A percentile compares a stretch with the other conserved stretches of the same genome.
phyloP scores from a whole-genome alignment of 2,329 filamentous ascomycete species.

The Alternaria ethzedia region DNA sequence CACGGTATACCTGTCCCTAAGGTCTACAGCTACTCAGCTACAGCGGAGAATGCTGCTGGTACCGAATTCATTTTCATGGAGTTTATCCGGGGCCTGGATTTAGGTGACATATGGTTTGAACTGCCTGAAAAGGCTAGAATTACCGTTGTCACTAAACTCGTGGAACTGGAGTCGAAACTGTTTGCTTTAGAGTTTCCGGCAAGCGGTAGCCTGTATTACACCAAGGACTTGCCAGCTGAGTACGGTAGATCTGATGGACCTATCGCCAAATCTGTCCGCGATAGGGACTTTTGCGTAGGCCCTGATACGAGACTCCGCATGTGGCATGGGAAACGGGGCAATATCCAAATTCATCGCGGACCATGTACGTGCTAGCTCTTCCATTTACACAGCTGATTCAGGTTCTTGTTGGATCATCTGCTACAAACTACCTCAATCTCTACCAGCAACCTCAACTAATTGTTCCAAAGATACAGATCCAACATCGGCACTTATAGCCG shows the following conservation, averaged over 20 bases:
- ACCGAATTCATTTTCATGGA: slow-evolving; percentile 52
- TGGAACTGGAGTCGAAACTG: slow-evolving; percentile 37
- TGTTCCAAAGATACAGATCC: slow-evolving; percentile 29
- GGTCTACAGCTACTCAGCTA: slow-evolving; percentile 45
- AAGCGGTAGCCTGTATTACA: slow-evolving; percentile 43
- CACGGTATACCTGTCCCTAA: slow-evolving; percentile 47
- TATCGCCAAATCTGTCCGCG: neutral
- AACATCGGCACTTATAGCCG: slow-evolving; percentile 32
- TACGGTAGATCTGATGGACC: slow-evolving; percentile 19
- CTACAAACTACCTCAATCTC: neutral
- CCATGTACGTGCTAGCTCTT: slow-evolving; percentile 35
- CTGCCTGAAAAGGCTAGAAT: slow-evolving; percentile 29
- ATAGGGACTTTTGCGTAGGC: slow-evolving; percentile 36
- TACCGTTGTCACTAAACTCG: slow-evolving; percentile 32
- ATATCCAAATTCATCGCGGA: slow-evolving; percentile 36
- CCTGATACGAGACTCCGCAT: slow-evolving; percentile 34
- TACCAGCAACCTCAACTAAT: slow-evolving; percentile 9
- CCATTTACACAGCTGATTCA: neutral
- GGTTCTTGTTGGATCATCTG: neutral
- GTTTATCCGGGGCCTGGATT: slow-evolving; percentile 38
- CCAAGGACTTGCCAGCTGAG: slow-evolving; percentile 13
- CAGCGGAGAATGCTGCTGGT: slow-evolving; percentile 46
- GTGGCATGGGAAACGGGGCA: slow-evolving; percentile 39
- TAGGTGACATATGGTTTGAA: slow-evolving; percentile 44
- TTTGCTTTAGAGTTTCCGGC: slow-evolving; percentile 37